phyloP scores from a whole-genome alignment of 495 filamentous ascomycete genomes.

The Beverwykella pulmonaria region DNA sequence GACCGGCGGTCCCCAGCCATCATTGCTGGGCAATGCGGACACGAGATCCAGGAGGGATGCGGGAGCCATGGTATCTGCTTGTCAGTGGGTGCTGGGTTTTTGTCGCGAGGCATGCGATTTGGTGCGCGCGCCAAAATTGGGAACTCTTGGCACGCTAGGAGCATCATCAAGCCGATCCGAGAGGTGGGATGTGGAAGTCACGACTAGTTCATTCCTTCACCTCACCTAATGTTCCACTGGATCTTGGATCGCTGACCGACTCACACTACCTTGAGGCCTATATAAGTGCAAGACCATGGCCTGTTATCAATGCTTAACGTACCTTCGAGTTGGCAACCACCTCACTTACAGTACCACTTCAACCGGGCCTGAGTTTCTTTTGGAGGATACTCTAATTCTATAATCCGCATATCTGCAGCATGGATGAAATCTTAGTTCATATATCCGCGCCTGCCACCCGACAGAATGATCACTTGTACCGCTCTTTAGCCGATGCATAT shows the following conservation, averaged over 20 bases:
- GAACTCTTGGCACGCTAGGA: neutral
- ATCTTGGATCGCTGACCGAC: neutral
- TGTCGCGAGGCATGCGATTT: neutral
- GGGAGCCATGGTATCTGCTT: constrained; percentile 53
- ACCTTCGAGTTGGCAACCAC: neutral
- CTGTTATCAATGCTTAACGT: neutral
- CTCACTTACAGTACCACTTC: neutral
- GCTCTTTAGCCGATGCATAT: constrained; percentile 43
- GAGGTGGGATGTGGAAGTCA: neutral
- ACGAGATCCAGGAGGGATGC: constrained; percentile 63
- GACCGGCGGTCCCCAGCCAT: constrained; percentile 82
- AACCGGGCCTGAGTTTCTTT: neutral
- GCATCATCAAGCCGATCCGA: neutral
- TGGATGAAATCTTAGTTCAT: constrained; percentile 43
- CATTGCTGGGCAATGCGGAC: constrained; percentile 62
- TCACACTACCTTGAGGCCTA: neutral
- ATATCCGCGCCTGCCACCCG: constrained; percentile 43
- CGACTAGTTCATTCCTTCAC: neutral
- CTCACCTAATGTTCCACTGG: neutral
- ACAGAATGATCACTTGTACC: constrained; percentile 42
- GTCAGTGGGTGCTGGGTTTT: neutral
- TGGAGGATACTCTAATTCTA: neutral
- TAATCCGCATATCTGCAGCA: no score
- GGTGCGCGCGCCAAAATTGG: neutral
- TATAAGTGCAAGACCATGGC: constrained; percentile 2